Percentiles rank a stretch among this genome's conserved stretches.
Evolutionary conservation across 805 yeast genomes (phyloP).

Genomic region (Candida yuanshanica): DNA sequence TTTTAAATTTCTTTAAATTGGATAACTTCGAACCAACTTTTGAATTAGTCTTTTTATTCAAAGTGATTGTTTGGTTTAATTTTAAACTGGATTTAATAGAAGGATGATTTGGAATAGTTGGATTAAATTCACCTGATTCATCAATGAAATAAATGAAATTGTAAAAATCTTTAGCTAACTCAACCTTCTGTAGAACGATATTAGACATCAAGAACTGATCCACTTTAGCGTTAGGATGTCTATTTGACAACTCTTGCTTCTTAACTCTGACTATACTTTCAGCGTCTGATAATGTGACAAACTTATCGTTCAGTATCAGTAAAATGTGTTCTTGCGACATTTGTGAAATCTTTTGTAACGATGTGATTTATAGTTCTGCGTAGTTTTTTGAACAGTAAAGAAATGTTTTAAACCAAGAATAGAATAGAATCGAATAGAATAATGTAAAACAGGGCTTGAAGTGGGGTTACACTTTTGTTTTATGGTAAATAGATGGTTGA

Average conservation of each 20-base stretch:
- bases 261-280: constrained; percentile 13
- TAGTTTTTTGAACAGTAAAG: no score
- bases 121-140: constrained; percentile 13
- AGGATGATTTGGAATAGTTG: constrained; percentile 21
- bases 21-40: constrained; percentile 23
- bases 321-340: constrained; percentile 7
- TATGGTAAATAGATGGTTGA: no score
- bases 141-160: constrained; percentile 24
- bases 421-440: no score
- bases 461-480: no score
- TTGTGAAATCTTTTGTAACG: no score
- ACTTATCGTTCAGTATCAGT: constrained; percentile 20
- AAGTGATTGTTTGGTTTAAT: constrained; percentile 6
- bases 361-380: no score
- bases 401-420: no score
- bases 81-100: constrained; percentile 18
- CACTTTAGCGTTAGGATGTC: constrained; percentile 10
- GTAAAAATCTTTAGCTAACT: constrained; percentile 15
- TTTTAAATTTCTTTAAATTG: constrained; percentile 23
- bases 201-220: constrained; percentile 24
- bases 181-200: constrained; percentile 20
- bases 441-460: no score
- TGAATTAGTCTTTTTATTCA: constrained; percentile 4
- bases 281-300: constrained; percentile 22
- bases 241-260: constrained; percentile 11